Conservation (phyloP, 208 protist genomes). For the Lotmaria passim region DNA sequence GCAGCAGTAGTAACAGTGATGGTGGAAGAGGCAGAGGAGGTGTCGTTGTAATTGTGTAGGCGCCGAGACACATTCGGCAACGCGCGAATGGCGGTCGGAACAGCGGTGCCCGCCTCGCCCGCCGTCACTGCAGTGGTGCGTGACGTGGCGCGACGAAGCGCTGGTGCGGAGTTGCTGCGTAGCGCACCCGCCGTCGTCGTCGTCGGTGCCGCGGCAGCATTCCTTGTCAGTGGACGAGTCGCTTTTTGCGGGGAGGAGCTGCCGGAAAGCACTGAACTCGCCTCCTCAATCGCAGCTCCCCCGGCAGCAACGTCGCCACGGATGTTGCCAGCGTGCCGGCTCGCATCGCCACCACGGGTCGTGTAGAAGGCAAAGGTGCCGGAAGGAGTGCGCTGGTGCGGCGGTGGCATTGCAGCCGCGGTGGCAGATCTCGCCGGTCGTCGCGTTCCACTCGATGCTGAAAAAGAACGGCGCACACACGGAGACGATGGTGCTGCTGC, state of each 20-base stretch:
- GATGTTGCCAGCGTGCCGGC: too few species aligned
- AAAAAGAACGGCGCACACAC: conserved; percentile 10
- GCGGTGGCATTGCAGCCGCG: neutral
- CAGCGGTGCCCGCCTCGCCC: neutral
- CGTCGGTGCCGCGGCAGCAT: neutral
- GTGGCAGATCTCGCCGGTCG: neutral
- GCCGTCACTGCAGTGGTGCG: neutral
- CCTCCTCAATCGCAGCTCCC: neutral
- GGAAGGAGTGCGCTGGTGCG: conserved; percentile 13
- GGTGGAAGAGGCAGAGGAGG: too few species aligned
- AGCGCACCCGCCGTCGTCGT: neutral
- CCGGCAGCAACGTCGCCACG: neutral
- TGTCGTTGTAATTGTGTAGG: neutral
- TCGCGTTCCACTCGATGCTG: neutral
- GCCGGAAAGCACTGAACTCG: neutral
- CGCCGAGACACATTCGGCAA: neutral
- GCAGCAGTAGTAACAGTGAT: too few species aligned
- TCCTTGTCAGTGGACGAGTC: neutral
- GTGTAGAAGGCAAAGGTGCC: conserved; percentile 16
- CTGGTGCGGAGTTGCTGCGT: conserved; percentile 10
- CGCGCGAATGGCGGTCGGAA: neutral
- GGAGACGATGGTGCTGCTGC: neutral
- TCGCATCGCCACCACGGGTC: neutral
- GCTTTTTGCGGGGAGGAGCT: neutral
- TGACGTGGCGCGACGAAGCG: neutral